Percentiles rank a stretch among this genome's conserved stretches.
These are phyloP conservation scores for Chytriomyces confervae DNA, from an alignment of 192 early-diverging fungal genomes.

Conservation along the genomic window DNA sequence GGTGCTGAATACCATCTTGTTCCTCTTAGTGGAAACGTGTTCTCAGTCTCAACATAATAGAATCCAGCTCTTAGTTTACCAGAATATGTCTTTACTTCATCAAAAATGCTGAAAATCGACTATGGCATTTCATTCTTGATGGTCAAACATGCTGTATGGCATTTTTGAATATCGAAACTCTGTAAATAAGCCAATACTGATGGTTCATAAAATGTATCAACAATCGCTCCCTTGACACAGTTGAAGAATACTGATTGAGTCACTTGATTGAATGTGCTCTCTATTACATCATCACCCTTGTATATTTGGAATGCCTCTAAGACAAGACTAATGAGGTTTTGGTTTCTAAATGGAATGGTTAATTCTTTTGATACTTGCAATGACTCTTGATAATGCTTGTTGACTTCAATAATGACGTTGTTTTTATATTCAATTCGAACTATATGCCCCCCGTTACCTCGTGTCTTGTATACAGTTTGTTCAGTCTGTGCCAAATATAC, in stretches of 20 bases:
- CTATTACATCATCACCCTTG: neutral
- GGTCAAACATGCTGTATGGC: too few relatives aligned
- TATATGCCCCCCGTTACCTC: neutral
- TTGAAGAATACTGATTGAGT: neutral
- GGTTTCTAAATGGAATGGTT: slow-evolving; percentile 1
- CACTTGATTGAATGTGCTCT: slow-evolving; percentile 1
- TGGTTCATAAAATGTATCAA: too few relatives aligned
- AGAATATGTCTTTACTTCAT: too few relatives aligned
- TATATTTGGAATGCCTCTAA: slow-evolving; percentile 4
- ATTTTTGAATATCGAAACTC: neutral
- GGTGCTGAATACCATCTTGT: too few relatives aligned
- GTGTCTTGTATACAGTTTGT: slow-evolving; percentile 1
- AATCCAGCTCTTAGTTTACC: too few relatives aligned
- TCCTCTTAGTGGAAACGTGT: too few relatives aligned
- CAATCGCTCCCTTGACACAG: neutral
- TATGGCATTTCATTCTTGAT: too few relatives aligned
- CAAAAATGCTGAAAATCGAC: too few relatives aligned
- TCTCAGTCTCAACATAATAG: too few relatives aligned
- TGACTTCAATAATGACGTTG: slow-evolving; percentile 4
- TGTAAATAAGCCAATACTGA: neutral
- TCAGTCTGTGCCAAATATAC: too few relatives aligned
- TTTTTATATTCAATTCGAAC: slow-evolving; percentile 2
- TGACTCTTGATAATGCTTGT: neutral
- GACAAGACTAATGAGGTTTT: too few relatives aligned
- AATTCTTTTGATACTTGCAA: neutral